Evolutionary conservation across 2,329 filamentous ascomycete genomes (phyloP).

Genomic region (Pleoardoris graminearum): DNA sequence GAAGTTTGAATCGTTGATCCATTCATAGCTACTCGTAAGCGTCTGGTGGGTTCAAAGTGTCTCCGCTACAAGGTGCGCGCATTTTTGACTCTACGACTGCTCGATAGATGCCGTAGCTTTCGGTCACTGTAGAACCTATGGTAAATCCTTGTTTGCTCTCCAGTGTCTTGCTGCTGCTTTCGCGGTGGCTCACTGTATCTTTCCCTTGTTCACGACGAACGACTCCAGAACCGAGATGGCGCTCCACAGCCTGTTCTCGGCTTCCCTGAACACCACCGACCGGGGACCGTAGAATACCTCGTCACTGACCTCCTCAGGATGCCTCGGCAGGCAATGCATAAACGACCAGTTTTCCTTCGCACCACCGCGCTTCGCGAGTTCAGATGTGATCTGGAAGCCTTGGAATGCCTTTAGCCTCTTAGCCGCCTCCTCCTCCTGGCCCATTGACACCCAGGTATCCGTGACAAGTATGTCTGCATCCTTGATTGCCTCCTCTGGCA

Average conservation of each 20-base stretch:
- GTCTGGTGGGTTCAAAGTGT: no score
- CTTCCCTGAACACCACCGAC: slow-evolving; percentile 90
- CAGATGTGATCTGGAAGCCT: slow-evolving; percentile 88
- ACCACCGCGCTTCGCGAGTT: slow-evolving; percentile 79
- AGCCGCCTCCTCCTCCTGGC: slow-evolving; percentile 82
- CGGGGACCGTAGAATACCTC: slow-evolving; percentile 89
- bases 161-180: not conserved
- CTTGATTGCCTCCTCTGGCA: slow-evolving; percentile 83
- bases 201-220: slow-evolving; percentile 93
- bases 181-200: slow-evolving; percentile 53
- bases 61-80: no score
- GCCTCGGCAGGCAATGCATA: slow-evolving; percentile 95
- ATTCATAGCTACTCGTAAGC: no score
- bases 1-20: no score
- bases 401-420: slow-evolving; percentile 79
- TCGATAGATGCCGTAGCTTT: no score
- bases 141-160: no score
- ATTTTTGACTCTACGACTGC: no score
- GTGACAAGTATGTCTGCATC: slow-evolving; percentile 89
- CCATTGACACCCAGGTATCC: slow-evolving; percentile 99
- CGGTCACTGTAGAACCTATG: no score
- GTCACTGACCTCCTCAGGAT: slow-evolving; percentile 89
- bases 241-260: slow-evolving; percentile 92
- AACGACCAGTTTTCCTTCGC: slow-evolving; percentile 93
- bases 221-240: slow-evolving; percentile 80